A percentile compares a stretch with the other conserved stretches of the same genome.
Evolutionary conservation across 371 early-diverging fungal species (phyloP).

Genomic region (Mortierella sp.): DNA sequence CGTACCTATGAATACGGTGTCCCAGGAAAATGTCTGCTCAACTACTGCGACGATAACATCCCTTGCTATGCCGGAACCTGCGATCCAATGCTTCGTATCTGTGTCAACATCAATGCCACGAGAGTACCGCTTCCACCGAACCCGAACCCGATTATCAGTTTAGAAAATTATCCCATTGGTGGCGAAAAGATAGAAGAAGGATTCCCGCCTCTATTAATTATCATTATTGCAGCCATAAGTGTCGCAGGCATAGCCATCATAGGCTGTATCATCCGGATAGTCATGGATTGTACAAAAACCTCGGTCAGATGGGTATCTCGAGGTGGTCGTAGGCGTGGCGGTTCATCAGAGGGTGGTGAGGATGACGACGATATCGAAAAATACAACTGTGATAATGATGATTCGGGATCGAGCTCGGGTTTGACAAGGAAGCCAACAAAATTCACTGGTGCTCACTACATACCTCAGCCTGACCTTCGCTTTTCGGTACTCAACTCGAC

Average conservation of each 20-base stretch:
- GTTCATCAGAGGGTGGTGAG: background rate
- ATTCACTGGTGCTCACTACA: conserved; percentile 5
- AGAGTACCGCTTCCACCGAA: background rate
- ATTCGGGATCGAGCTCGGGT: background rate
- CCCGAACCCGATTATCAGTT: background rate
- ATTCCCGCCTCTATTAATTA: background rate
- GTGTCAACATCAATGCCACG: conserved; percentile 1
- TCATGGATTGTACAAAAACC: background rate
- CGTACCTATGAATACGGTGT: conserved; percentile 11
- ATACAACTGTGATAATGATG: no score
- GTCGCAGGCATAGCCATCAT: background rate
- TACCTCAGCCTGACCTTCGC: no score
- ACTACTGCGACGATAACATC: conserved; percentile 10
- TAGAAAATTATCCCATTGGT: conserved; percentile 1
- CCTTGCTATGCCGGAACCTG: conserved; percentile 9
- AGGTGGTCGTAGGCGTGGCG: background rate
- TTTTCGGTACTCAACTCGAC: no score
- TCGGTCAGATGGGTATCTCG: conserved; percentile 3
- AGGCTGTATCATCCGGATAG: background rate
- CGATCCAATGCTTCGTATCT: conserved; percentile 1
- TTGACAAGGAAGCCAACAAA: conserved; percentile 26
- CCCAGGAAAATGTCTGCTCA: no score
- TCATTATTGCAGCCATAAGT: conserved; percentile 4
- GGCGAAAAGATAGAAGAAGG: background rate
- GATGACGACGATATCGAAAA: background rate